These are phyloP conservation scores for Alternaria sp. DNA, from an alignment of 2,329 filamentous ascomycete genomes.

Conservation along the genomic window DNA sequence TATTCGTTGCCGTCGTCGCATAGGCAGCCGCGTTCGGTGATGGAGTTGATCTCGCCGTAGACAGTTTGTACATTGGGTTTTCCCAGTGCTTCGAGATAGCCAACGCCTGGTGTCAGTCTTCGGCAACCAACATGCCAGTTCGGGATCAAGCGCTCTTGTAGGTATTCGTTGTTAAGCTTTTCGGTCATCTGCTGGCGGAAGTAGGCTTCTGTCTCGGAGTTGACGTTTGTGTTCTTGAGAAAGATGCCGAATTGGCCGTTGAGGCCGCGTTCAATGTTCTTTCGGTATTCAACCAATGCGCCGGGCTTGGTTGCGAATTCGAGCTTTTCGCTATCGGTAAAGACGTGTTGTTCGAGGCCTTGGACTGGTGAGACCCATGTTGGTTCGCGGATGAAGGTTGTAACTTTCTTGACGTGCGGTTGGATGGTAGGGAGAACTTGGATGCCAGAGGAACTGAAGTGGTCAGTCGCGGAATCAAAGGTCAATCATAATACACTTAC, in stretches of 20 bases:
- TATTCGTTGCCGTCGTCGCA: conserved; percentile 44
- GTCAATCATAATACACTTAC: conserved; percentile 12
- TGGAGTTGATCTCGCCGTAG: conserved; percentile 45
- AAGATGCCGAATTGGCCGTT: conserved; percentile 58
- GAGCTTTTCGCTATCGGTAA: conserved; percentile 49
- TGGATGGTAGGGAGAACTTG: conserved; percentile 60
- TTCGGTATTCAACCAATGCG: conserved; percentile 50
- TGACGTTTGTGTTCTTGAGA: conserved; percentile 50
- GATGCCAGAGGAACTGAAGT: conserved; percentile 59
- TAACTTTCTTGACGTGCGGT: conserved; percentile 52
- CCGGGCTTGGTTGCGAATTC: conserved; percentile 52
- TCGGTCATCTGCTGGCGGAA: conserved; percentile 56
- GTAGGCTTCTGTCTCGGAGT: conserved; percentile 50
- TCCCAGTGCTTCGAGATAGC: conserved; percentile 51
- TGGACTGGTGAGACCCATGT: conserved; percentile 58
- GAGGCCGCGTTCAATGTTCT: conserved; percentile 54
- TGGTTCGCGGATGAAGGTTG: conserved; percentile 58
- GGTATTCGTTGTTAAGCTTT: conserved; percentile 41
- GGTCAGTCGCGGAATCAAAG: background rate
- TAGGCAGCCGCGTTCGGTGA: conserved; percentile 49
- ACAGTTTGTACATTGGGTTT: conserved; percentile 52
- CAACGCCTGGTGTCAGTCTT: conserved; percentile 53
- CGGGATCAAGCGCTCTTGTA: conserved; percentile 44
- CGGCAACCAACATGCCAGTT: conserved; percentile 50
- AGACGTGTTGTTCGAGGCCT: conserved; percentile 54